Evolutionary conservation across 331 rosid species (phyloP), one percentile per base, ranked within the genome.

Genomic region (Erythrophleum ivorense): DNA sequence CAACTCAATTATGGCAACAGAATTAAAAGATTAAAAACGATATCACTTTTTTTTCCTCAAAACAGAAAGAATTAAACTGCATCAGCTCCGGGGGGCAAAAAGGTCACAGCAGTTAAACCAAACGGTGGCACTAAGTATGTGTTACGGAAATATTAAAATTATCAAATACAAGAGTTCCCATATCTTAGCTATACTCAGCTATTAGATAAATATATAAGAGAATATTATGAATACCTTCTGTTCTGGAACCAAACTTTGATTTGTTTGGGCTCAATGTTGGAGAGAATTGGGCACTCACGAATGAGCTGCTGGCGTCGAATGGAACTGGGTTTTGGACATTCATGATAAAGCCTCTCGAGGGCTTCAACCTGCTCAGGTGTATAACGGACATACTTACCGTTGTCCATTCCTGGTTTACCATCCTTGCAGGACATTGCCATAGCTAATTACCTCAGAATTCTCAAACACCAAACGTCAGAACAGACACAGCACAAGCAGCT

Each of bases 291-390:
- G 57, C 99, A 96, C 78, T 96, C 99, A 33, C 99, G 85, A 16
- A 96, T 96, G 65, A 96, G 98, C 86, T 96, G 99, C 81, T 94
- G 99, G 81, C 99, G 95, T 65, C 99, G 98, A 91, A 94, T 88
- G 77, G 99, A 96, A 88, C 98, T 96, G 54, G 99, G 99, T 86
- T 96, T 96, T 36, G 99, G 99, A 79, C 99, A 96, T 9, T 96
- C 99, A 50, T 96, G 98, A 88, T 96, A 96, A 80, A 94, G 95
- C 94, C 99, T 90, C 86, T 96, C 99, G 2, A 96, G 94, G 81
- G 99, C 98, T 83, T 96, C 99, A 90, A 96, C 98, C 99, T 96
- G 99, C 99, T 96, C 99, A 88, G 99, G 99, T 80, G 99, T 96
- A 88, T 96, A 96, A 85, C 99, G 90, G 74, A 96, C 99, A 78